Evolutionary conservation across 108 stramenopile genomes (phyloP).

Genomic region (Parietichytrium sp.): DNA sequence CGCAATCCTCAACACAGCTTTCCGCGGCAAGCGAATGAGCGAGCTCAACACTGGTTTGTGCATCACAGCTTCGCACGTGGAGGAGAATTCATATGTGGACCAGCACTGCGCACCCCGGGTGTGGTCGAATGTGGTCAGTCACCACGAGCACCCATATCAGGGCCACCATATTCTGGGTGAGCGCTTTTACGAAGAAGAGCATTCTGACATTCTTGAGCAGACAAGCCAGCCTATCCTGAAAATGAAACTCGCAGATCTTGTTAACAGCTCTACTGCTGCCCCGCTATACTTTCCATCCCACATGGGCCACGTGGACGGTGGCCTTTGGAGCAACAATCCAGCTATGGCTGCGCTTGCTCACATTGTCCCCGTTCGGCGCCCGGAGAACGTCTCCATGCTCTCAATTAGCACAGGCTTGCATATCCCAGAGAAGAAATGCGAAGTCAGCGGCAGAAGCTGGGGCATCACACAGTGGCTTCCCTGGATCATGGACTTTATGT

Average conservation of each 20-base stretch:
- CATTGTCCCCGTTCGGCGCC: not conserved
- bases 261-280: conserved; percentile 37
- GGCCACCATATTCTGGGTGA: not conserved
- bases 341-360: conserved; percentile 14
- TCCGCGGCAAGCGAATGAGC: conserved; percentile 13
- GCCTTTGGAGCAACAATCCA: conserved; percentile 38
- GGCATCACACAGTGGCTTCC: conserved; percentile 42
- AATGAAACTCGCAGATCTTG: not conserved
- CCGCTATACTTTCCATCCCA: conserved; percentile 39
- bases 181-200: not conserved
- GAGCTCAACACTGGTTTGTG: not conserved
- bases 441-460: conserved; percentile 34
- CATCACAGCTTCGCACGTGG: conserved; percentile 34
- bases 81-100: too few species aligned
- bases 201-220: not conserved
- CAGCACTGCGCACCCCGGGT: conserved; percentile 11
- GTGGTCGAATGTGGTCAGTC: not conserved
- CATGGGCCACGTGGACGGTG: conserved; percentile 40
- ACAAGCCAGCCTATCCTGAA: not conserved
- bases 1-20: conserved; percentile 15
- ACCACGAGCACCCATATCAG: not conserved
- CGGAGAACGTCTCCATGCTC: conserved; percentile 12
- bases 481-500: conserved; percentile 9
- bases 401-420: conserved; percentile 8
- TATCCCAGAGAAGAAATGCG: not conserved